Conservation (phyloP, 257 asterid genomes). For the Solanum bulbocastanum region DNA sequence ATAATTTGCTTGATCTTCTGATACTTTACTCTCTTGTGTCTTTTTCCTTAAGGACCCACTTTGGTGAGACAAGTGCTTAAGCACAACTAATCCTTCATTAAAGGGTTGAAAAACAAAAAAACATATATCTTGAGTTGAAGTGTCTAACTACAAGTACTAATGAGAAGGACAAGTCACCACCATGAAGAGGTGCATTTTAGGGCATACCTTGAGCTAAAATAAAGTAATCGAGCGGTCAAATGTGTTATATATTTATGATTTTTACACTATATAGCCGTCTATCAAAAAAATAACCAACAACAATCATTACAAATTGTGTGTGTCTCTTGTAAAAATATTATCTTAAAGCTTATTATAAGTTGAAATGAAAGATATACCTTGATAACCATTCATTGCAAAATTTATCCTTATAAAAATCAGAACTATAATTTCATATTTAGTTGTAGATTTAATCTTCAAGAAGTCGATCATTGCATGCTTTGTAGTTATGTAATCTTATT, state of each 20-base stretch:
- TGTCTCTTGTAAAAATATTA: neutral
- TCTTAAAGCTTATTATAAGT: neutral
- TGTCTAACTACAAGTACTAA: conserved; percentile 9
- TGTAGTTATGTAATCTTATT: neutral
- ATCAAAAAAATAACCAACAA: no score
- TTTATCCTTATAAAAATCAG: neutral
- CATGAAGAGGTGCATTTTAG: conserved; percentile 4
- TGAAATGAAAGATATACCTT: neutral
- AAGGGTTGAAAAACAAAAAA: neutral
- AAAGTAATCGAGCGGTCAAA: neutral
- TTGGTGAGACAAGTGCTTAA: conserved; percentile 5
- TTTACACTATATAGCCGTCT: neutral
- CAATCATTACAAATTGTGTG: neutral
- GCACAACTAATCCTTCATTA: conserved; percentile 1
- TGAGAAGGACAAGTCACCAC: conserved; percentile 21
- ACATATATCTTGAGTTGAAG: neutral
- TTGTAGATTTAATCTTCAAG: neutral
- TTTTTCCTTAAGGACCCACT: neutral
- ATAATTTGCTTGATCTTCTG: neutral
- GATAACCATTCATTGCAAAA: neutral
- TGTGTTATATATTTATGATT: neutral
- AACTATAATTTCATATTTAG: neutral
- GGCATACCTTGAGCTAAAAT: conserved; percentile 12
- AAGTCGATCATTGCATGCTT: neutral
- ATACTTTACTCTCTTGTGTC: neutral